Percentiles rank a stretch among this genome's conserved stretches.
phyloP scores from a whole-genome alignment of 2,329 filamentous ascomycete species.

The Drechslerella coelobrocha region DNA sequence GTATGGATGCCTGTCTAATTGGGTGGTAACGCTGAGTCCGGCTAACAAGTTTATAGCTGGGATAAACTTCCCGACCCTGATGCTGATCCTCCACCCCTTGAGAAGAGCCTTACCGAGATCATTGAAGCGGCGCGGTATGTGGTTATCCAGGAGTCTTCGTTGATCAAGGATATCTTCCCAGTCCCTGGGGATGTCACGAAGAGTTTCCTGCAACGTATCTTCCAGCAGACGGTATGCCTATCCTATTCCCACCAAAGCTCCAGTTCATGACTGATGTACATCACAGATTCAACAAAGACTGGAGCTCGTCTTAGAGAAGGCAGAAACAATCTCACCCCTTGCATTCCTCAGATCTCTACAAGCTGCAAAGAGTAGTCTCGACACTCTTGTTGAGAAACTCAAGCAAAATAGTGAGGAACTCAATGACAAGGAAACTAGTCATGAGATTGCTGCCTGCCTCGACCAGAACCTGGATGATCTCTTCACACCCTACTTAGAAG shows the following conservation, averaged over 20 bases:
- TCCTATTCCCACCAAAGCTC: not conserved
- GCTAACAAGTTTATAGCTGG: constrained; percentile 71
- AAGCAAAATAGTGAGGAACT: constrained; percentile 79
- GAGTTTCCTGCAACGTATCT: constrained; percentile 92
- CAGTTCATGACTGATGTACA: not conserved
- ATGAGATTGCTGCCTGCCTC: constrained; percentile 56
- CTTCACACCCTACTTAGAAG: constrained; percentile 73
- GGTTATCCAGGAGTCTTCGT: constrained; percentile 94
- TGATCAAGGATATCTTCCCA: constrained; percentile 94
- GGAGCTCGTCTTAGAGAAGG: constrained; percentile 95
- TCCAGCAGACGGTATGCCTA: constrained; percentile 77
- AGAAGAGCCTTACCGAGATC: constrained; percentile 87
- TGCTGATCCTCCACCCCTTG: constrained; percentile 85
- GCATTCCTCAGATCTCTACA: constrained; percentile 91
- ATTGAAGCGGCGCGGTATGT: constrained; percentile 94
- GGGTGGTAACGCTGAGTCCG: constrained; percentile 43
- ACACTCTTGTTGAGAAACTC: constrained; percentile 84
- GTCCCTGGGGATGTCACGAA: constrained; percentile 93
- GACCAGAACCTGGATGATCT: constrained; percentile 79
- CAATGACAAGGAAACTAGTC: constrained; percentile 81
- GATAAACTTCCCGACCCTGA: constrained; percentile 93
- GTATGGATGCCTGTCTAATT: constrained; percentile 48
- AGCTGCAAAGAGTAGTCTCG: constrained; percentile 87
- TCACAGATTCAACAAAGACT: constrained; percentile 81
- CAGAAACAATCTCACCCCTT: constrained; percentile 85